phyloP scores from a whole-genome alignment of 2,329 filamentous ascomycete species.

The Rutstroemia sp. region DNA sequence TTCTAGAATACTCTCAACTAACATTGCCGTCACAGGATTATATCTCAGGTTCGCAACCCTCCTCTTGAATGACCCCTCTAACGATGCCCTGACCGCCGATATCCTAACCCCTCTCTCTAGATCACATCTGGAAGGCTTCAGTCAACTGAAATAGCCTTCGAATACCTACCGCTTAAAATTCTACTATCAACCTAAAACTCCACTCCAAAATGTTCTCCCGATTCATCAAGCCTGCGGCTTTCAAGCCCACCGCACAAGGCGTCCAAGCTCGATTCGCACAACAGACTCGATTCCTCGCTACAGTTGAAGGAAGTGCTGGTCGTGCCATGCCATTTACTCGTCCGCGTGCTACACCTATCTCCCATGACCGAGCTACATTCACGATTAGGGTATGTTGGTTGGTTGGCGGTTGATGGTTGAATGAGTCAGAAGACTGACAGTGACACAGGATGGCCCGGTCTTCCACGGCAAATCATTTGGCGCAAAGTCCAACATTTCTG shows the following conservation, averaged over 20 bases:
- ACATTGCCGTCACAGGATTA: conserved; percentile 52
- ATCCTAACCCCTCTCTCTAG: conserved; percentile 23
- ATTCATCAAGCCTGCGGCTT: conserved; percentile 48
- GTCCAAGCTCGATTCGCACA: conserved; percentile 22
- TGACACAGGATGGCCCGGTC: conserved; percentile 73
- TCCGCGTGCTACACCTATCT: conserved; percentile 57
- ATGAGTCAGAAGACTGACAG: conserved; percentile 21
- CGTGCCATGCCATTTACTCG: conserved; percentile 56
- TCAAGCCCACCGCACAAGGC: conserved; percentile 28
- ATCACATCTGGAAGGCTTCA: conserved; percentile 38
- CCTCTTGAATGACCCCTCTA: not conserved
- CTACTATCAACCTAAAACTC: conserved; percentile 18
- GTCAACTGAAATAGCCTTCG: conserved; percentile 30
- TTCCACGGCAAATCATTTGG: conserved; percentile 96
- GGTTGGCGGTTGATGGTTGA: not conserved
- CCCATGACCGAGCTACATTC: conserved; percentile 78
- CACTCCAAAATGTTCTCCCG: conserved; percentile 51
- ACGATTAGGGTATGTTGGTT: conserved; percentile 68
- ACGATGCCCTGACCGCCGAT: conserved; percentile 19
- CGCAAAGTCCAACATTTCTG: conserved; percentile 92
- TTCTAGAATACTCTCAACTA: conserved; percentile 31
- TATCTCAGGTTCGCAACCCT: conserved; percentile 53
- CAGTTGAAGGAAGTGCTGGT: conserved; percentile 61
- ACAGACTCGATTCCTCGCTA: conserved; percentile 51
- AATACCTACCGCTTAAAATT: conserved; percentile 13